Evolutionary conservation across 805 yeast genomes (phyloP).

Genomic region (Suhomyces tanzawaensis): DNA sequence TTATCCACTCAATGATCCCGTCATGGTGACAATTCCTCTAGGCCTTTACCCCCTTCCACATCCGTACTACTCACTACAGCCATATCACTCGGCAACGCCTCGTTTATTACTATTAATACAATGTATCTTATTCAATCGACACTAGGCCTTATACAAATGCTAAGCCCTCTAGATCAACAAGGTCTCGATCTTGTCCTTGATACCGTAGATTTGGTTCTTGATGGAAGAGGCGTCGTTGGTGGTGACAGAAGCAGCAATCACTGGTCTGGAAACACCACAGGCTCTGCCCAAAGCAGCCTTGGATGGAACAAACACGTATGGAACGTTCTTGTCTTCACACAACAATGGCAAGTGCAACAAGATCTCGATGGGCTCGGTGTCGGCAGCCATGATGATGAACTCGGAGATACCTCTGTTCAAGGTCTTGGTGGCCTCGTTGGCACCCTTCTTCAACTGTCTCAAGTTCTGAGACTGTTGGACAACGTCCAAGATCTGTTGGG

Average conservation of each 20-base stretch:
- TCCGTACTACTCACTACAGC: no score
- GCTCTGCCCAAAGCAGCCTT: slow-evolving; percentile 99
- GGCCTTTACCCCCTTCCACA: no score
- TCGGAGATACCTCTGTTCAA: slow-evolving; percentile 99
- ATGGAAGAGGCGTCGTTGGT: slow-evolving; percentile 97
- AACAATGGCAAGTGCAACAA: slow-evolving; percentile 93
- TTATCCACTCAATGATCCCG: no score
- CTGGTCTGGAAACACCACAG: slow-evolving; percentile 99
- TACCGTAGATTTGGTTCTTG: slow-evolving; percentile 93
- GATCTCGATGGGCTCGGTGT: slow-evolving; percentile 98
- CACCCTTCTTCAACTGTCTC: slow-evolving; percentile 99
- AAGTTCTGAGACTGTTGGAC: slow-evolving; percentile 97
- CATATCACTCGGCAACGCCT: no score
- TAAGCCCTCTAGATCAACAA: slow-evolving; percentile 88
- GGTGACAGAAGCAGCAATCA: slow-evolving; percentile 97
- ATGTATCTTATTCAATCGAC: no score
- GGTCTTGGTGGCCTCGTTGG: slow-evolving; percentile 99
- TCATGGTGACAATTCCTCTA: no score
- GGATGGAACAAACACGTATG: slow-evolving; percentile 98
- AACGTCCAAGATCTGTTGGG: slow-evolving; percentile 96
- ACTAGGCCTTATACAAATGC: no score
- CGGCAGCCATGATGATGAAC: slow-evolving; percentile 99
- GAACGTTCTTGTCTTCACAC: slow-evolving; percentile 99
- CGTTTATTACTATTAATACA: no score
- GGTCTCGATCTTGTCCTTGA: slow-evolving; percentile 99